Percentiles rank a stretch among this genome's conserved stretches.
phyloP scores from a whole-genome alignment of 2,329 filamentous ascomycete species.

The Laburnicola sp. region DNA sequence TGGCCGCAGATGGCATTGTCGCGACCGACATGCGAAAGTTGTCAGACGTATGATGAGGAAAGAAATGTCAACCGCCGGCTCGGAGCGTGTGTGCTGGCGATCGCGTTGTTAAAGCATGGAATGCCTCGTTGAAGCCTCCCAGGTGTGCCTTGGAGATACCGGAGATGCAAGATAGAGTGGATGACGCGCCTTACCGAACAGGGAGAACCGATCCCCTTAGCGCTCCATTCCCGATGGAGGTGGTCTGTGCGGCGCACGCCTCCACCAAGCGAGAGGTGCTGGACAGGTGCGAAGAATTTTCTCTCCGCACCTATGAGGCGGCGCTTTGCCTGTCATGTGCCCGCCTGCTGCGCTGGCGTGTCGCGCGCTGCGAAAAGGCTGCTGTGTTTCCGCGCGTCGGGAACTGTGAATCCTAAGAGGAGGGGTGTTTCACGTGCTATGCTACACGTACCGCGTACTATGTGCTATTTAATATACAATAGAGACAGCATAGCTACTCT shows the following conservation, averaged over 20 bases:
- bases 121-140: not conserved
- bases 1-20: not conserved
- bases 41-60: conserved; percentile 1
- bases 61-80: conserved; percentile 2
- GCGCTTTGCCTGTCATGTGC: conserved; percentile 30
- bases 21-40: conserved; percentile 13
- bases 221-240: no score
- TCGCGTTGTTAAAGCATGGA: conserved; percentile 17
- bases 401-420: no score
- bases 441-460: no score
- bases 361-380: no score
- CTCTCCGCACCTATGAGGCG: conserved; percentile 24
- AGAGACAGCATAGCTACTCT: no score
- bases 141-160: conserved; percentile 42
- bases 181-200: not conserved
- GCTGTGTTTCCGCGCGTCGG: no score
- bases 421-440: no score
- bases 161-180: conserved; percentile 30
- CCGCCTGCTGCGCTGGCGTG: conserved; percentile 15
- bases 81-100: conserved; percentile 6
- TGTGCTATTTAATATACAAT: no score
- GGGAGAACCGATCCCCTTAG: conserved; percentile 9
- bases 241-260: no score
- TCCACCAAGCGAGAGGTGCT: not conserved
- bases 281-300: conserved; percentile 5